phyloP scores from a whole-genome alignment of 139 green algal genomes.

The Deuterostichococcus epilithicus region DNA sequence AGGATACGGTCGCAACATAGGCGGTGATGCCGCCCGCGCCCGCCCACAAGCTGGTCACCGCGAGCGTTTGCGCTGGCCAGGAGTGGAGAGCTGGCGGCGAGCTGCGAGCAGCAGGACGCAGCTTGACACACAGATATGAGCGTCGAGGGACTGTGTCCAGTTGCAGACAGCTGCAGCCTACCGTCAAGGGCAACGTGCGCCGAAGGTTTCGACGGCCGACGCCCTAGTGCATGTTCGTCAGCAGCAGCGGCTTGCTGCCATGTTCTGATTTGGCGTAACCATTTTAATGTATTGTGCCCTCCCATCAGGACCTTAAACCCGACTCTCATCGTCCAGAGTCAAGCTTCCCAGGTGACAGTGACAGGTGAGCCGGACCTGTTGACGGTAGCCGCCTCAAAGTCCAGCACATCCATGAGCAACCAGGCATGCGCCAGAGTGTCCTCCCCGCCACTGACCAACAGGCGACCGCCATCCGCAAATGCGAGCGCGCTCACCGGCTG shows the following conservation, averaged over 20 bases:
- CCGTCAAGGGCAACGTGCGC: too few relatives aligned
- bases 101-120: neutral
- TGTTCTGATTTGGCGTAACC: neutral
- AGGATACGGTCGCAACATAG: slow-evolving; percentile 56
- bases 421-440: slow-evolving; percentile 77
- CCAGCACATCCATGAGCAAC: slow-evolving; percentile 71
- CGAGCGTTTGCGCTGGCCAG: slow-evolving; percentile 84
- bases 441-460: slow-evolving; percentile 76
- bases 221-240: neutral
- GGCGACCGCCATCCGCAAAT: slow-evolving; percentile 54
- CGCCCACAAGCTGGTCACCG: slow-evolving; percentile 61
- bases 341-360: too few relatives aligned
- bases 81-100: slow-evolving; percentile 52
- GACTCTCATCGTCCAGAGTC: too few relatives aligned
- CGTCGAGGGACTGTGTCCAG: too few relatives aligned
- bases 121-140: too few relatives aligned
- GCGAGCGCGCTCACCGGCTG: slow-evolving; percentile 65
- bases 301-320: too few relatives aligned
- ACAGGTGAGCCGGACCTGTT: neutral
- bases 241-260: neutral
- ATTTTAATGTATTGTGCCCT: too few relatives aligned
- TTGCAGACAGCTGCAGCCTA: too few relatives aligned
- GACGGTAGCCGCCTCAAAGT: slow-evolving; percentile 25
- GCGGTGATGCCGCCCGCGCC: slow-evolving; percentile 45
- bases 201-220: too few relatives aligned